phyloP scores from a whole-genome alignment of 352 stramenopile species.

The Globisporangium echinulatum region DNA sequence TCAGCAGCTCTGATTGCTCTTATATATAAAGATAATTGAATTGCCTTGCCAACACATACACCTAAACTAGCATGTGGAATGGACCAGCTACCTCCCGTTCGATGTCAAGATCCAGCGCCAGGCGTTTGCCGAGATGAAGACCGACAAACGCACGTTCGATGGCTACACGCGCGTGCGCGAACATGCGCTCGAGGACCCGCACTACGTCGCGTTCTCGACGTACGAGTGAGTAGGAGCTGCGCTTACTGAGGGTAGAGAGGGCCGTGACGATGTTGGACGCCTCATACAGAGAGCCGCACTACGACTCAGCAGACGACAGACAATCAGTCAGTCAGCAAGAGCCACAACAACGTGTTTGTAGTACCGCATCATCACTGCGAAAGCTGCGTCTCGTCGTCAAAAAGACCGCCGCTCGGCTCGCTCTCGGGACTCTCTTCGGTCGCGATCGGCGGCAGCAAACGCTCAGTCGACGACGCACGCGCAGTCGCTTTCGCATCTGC shows the following conservation, averaged over 20 bases:
- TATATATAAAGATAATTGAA: background rate
- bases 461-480: background rate
- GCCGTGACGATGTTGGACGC: no score
- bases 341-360: background rate
- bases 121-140: constrained; percentile 70
- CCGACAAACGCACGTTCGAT: constrained; percentile 56
- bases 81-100: constrained; percentile 56
- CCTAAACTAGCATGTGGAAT: background rate
- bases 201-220: constrained; percentile 52
- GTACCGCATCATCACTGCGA: constrained; percentile 9
- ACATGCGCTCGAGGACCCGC: constrained; percentile 56
- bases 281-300: background rate
- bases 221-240: constrained; percentile 8
- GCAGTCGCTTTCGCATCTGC: background rate
- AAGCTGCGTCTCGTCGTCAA: constrained; percentile 35
- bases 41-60: no score
- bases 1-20: background rate
- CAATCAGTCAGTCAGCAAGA: background rate
- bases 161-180: constrained; percentile 43
- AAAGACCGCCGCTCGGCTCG: constrained; percentile 20
- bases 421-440: constrained; percentile 15
- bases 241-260: no score
- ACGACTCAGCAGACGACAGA: no score
- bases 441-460: constrained; percentile 8
- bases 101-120: constrained; percentile 71